Conservation (phyloP, 129 eudicot species). For the Kitagawia praeruptora region DNA sequence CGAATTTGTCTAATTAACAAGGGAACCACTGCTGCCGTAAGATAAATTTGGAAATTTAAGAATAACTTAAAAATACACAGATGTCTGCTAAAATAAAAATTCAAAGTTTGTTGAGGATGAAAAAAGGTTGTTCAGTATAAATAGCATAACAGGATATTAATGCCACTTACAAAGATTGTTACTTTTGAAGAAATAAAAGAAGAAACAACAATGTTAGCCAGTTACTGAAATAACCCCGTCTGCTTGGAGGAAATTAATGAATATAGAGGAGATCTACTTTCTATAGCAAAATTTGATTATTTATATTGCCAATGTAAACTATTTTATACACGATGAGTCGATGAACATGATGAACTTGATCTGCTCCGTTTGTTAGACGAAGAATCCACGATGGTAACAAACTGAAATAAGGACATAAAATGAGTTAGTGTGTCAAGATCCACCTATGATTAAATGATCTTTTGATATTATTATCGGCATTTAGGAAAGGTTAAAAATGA, state of each 20-base stretch:
- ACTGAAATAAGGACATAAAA: not conserved
- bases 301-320: not conserved
- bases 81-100: no score
- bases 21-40: not conserved
- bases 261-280: not conserved
- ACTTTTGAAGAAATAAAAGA: no score
- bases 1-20: not conserved
- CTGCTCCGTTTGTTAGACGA: not conserved
- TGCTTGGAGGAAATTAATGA: not conserved
- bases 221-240: not conserved
- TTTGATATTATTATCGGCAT: not conserved
- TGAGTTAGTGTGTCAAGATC: not conserved
- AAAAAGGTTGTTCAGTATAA: no score
- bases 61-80: no score
- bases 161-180: no score
- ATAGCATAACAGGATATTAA: no score
- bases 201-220: no score
- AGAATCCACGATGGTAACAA: not conserved
- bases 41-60: not conserved
- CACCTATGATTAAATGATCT: not conserved
- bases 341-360: not conserved
- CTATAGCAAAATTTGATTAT: not conserved
- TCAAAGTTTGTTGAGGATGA: no score
- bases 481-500: not conserved
- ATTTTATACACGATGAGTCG: not conserved